Evolutionary conservation across 2,329 filamentous ascomycete species (phyloP).

Genomic region (Fusarium sp.): DNA sequence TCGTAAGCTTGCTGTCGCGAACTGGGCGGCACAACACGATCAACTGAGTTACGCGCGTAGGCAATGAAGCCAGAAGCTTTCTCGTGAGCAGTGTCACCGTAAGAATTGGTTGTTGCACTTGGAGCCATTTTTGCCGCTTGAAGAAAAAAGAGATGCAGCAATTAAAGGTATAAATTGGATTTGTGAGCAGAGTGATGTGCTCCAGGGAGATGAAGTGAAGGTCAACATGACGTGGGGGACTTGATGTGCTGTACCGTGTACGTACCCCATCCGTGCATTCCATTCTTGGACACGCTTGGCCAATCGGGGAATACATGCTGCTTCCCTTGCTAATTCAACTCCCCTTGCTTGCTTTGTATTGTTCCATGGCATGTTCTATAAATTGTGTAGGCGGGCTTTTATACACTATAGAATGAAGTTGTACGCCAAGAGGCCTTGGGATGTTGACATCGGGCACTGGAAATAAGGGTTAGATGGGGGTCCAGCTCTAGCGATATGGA

Average conservation of each 20-base stretch:
- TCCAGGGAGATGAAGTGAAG: constrained; percentile 9
- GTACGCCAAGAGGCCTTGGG: too few relatives aligned
- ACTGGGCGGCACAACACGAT: constrained; percentile 70
- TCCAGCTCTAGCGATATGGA: too few relatives aligned
- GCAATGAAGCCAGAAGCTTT: constrained; percentile 54
- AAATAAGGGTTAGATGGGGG: too few relatives aligned
- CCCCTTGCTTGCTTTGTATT: not conserved
- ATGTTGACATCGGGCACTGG: too few relatives aligned
- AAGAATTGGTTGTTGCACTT: constrained; percentile 19
- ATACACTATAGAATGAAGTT: too few relatives aligned
- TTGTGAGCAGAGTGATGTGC: not conserved
- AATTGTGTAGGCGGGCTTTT: too few relatives aligned
- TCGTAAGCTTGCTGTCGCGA: constrained; percentile 70
- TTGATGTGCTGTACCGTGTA: constrained; percentile 20
- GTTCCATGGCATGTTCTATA: not conserved
- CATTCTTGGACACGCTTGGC: not conserved
- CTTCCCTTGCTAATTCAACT: not conserved
- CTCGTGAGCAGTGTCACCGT: constrained; percentile 48
- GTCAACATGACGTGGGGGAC: constrained; percentile 31
- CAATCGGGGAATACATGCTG: constrained; percentile 11
- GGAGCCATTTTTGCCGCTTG: constrained; percentile 25
- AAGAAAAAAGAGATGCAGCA: not conserved
- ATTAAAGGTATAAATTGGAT: not conserved
- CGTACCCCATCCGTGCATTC: constrained; percentile 14
- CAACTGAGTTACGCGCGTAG: constrained; percentile 60